Percentiles rank a stretch among this genome's conserved stretches.
phyloP scores from a whole-genome alignment of 306 rosid species.

The Astragalus glycyphyllos region DNA sequence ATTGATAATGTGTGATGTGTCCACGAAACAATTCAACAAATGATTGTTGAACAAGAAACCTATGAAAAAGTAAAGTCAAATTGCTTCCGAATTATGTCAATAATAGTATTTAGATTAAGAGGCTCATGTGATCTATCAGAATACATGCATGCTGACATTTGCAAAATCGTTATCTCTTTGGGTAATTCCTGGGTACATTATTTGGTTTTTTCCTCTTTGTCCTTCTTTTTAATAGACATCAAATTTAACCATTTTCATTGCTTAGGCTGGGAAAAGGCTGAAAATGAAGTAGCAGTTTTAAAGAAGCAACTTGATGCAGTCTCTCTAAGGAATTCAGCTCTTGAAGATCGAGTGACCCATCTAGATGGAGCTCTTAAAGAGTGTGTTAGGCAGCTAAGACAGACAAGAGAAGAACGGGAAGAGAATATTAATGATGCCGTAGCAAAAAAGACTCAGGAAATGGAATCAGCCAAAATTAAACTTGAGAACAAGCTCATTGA shows the following conservation, averaged over 20 bases:
- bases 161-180: conserved; percentile 21
- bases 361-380: conserved; percentile 97
- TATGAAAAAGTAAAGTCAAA: background rate
- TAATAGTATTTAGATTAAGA: conserved; percentile 37
- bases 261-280: conserved; percentile 97
- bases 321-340: conserved; percentile 59
- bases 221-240: conserved; percentile 34
- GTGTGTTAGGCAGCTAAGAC: conserved; percentile 95
- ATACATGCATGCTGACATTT: conserved; percentile 11
- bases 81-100: conserved; percentile 32
- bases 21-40: background rate
- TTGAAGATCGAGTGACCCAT: conserved; percentile 82
- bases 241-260: conserved; percentile 27
- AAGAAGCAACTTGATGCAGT: conserved; percentile 77
- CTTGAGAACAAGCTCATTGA: conserved; percentile 74
- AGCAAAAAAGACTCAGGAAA: conserved; percentile 59
- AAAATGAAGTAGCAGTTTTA: conserved; percentile 73
- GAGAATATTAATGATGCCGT: conserved; percentile 68
- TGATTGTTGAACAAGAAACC: conserved; percentile 10
- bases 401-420: conserved; percentile 88
- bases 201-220: conserved; percentile 42
- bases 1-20: conserved; percentile 4
- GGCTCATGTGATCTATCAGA: conserved; percentile 30
- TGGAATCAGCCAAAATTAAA: conserved; percentile 69
- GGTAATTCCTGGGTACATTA: background rate